Conservation (phyloP, 2,329 filamentous ascomycete species). For the Decorospora gaudefroyi region DNA sequence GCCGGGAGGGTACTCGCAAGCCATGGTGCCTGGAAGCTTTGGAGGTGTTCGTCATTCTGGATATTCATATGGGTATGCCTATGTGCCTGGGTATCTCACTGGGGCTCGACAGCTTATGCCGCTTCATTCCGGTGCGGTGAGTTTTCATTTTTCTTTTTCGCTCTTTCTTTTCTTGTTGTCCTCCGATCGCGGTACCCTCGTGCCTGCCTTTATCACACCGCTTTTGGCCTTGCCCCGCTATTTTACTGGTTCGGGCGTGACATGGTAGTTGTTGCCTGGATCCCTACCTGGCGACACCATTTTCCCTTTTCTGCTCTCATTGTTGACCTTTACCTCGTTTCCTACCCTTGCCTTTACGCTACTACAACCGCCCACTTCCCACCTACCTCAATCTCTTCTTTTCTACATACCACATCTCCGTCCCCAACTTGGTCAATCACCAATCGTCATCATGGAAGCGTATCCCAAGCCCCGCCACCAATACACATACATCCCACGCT, state of each 20-base stretch:
- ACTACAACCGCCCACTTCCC: slow-evolving; percentile 2
- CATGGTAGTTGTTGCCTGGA: background rate
- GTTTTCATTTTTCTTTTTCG: slow-evolving; percentile 24
- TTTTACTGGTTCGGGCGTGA: slow-evolving; percentile 15
- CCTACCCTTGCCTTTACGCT: slow-evolving; percentile 6
- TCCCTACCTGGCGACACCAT: slow-evolving; percentile 2
- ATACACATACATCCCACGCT: slow-evolving; percentile 39
- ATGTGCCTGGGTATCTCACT: slow-evolving; percentile 21
- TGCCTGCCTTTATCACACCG: slow-evolving; percentile 19
- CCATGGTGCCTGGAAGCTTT: slow-evolving; percentile 3
- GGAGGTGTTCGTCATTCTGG: slow-evolving; percentile 1
- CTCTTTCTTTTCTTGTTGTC: slow-evolving; percentile 17
- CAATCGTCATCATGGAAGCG: slow-evolving; percentile 22
- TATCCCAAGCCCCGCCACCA: slow-evolving; percentile 41
- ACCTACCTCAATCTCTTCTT: slow-evolving; percentile 1
- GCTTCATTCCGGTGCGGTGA: slow-evolving; percentile 29
- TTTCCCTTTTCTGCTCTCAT: slow-evolving; percentile 11
- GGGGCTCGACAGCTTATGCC: slow-evolving; percentile 29
- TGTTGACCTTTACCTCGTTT: slow-evolving; percentile 20
- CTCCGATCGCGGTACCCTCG: slow-evolving; percentile 13
- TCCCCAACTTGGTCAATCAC: background rate
- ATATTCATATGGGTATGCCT: slow-evolving; percentile 13
- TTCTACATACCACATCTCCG: background rate
- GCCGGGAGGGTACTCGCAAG: slow-evolving; percentile 4
- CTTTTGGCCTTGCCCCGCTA: slow-evolving; percentile 12